Evolutionary conservation across 164 flowering plant species (phyloP), one percentile per base, ranked within the genome.

Genomic region (Santalum album): DNA sequence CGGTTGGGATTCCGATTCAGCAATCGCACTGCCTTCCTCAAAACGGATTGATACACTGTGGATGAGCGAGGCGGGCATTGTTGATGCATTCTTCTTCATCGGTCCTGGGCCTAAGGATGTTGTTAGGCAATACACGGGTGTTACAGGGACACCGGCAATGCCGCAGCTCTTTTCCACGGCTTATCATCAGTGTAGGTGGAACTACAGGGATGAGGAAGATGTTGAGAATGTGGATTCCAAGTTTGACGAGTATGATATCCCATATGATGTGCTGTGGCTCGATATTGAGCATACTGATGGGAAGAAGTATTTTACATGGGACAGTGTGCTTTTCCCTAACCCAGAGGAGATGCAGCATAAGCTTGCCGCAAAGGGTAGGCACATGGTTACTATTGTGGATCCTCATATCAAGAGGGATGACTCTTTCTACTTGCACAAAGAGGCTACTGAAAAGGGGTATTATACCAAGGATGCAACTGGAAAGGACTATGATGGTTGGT

Each of bases 31-130:
- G 45, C 85, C 84, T 25, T 73, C 86, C 0, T 69, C 60, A 60
- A 75, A 71, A 21, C 67, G 89, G 64, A 74, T 94, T 19, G 99
- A 94, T 66, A 90, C 97, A 1, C 63, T 85, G 36, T 90, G 99
- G 99, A 94, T 94, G 99, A 81, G 83, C 52, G 99, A 94, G 67
- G 97, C 99, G 0, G 99, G 99, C 26, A 64, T 94, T 36, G 88
- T 94, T 20, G 99, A 94, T 59, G 72, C 86, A 0, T 94, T 90
- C 78, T 94, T 94, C 61, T 94, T 94, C 26, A 74, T 87, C 16
- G 99, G 99, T 47, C 97, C 99, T 1, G 75, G 69, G 42, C 96
- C 99, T 0, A 94, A 94, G 74, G 92, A 94, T 73, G 95, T 94
- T 19, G 77, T 86, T 19, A 63, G 59, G 55, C 97, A 87, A 73